Evolutionary conservation across 2,329 filamentous ascomycete species (phyloP).

Genomic region (Escovopsis sp.): DNA sequence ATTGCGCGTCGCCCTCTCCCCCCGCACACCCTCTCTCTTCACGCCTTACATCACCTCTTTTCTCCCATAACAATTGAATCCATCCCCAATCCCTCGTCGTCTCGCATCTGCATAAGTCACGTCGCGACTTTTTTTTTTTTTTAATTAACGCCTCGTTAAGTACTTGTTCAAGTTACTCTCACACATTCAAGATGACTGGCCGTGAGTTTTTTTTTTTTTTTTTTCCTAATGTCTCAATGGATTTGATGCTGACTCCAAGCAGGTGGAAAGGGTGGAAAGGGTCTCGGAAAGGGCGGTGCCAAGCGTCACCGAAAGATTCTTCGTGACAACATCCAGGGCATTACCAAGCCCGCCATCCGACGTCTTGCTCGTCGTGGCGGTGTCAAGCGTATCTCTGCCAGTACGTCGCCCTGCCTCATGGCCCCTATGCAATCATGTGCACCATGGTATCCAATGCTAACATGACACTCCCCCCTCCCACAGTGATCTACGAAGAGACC

Average conservation of each 20-base stretch:
- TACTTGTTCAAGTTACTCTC: constrained; percentile 13
- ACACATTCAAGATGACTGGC: constrained; percentile 50
- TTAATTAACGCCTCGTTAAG: constrained; percentile 10
- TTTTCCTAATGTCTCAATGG: background rate
- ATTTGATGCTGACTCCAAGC: background rate
- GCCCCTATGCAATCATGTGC: background rate
- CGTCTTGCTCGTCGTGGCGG: constrained; percentile 97
- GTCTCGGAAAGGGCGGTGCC: constrained; percentile 93
- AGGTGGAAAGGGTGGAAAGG: constrained; percentile 95
- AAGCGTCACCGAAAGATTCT: constrained; percentile 99
- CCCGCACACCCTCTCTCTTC: constrained; percentile 12
- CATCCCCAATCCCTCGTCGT: background rate
- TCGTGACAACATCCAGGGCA: constrained; percentile 98
- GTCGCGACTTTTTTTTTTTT: constrained; percentile 1
- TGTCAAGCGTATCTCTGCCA: constrained; percentile 99
- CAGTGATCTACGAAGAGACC: constrained; percentile 66
- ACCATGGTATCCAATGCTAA: constrained; percentile 6
- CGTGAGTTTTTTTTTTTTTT: constrained; percentile 37
- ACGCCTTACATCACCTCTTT: background rate
- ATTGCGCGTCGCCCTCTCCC: constrained; percentile 12
- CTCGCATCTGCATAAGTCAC: constrained; percentile 5
- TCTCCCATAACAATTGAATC: background rate
- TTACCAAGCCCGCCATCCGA: constrained; percentile 95
- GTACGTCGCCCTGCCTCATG: constrained; percentile 32
- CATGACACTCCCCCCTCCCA: background rate